Base-by-base conservation (phyloP, 106 monocot species). In the Iris macrosiphon region DNA sequence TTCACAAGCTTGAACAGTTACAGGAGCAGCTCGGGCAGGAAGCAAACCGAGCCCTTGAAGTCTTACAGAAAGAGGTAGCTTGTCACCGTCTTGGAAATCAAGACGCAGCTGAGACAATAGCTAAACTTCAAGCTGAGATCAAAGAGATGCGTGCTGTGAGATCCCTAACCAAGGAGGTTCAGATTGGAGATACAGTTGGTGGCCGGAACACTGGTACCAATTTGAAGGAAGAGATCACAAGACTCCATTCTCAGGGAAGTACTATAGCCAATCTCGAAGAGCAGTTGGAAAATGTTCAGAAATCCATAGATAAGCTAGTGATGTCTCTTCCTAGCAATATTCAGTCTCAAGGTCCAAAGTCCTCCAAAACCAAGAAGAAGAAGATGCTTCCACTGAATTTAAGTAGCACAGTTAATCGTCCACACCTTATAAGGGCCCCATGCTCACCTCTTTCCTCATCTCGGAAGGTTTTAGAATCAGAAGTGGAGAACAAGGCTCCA, bases 21-120 rank as follows among this genome's bases (percentile, higher is more conserved):
- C 98, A 99, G 29, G 65, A 78, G 26, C 84, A 92, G 64, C 87
- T 99, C 41, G 98, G 87, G 11, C 80, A 84, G n/a, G 98, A 99
- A 63, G 98, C 98, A 1, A 78, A 84, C 35, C 59, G 68, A 45
- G 98, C 91, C 27, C 33, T 98, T 26, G 98, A 91, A 74, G 83
- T 98, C n/a, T 61, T 91, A 18, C 87, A 91, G 77, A 91, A 98
- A 67, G 87, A 98, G 75, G 98, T 91, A 7, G 72, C 79, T 40
- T 87, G 91, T 66, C 96, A 98, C 38, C 79, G 75, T 21, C 72
- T 69, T 39, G 96, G 96, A 4, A 86, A 98, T 57, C 91, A 98
- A 62, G 67, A 91, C 68, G 98, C 98, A 14, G 98, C 80, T 4
- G 78, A 87, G 61, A 90, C 98, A 47, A 87, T 98, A 29, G 98